These are phyloP conservation scores for Epichloe typhina DNA, from an alignment of 2,329 filamentous ascomycete species.

Conservation along the genomic window DNA sequence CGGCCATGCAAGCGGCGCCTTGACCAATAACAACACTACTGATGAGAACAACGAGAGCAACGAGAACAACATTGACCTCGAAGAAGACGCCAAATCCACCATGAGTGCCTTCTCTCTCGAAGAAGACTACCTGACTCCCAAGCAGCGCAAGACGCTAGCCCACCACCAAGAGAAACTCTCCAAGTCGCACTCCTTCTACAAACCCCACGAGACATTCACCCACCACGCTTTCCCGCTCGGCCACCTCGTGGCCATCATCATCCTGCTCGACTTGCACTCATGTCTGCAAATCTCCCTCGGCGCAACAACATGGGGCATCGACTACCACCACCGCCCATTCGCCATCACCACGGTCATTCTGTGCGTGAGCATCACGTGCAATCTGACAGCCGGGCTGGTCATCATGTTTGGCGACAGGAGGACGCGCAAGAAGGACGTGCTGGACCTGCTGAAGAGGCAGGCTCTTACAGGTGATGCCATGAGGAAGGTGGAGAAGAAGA, in stretches of 20 bases:
- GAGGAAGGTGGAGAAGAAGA: constrained; percentile 26
- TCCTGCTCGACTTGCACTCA: constrained; percentile 67
- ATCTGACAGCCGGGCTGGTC: constrained; percentile 61
- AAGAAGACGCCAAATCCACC: constrained; percentile 26
- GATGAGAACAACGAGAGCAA: constrained; percentile 9
- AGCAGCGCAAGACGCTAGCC: constrained; percentile 55
- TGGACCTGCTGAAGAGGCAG: constrained; percentile 64
- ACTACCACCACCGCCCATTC: constrained; percentile 53
- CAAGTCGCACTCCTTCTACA: constrained; percentile 79
- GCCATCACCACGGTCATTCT: constrained; percentile 73
- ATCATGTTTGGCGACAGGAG: constrained; percentile 65
- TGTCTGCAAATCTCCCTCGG: constrained; percentile 70
- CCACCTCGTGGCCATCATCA: constrained; percentile 63
- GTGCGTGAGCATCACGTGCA: constrained; percentile 63
- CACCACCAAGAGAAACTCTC: constrained; percentile 72
- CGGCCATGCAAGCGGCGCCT: constrained; percentile 26
- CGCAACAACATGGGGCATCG: constrained; percentile 65
- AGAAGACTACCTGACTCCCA: constrained; percentile 46
- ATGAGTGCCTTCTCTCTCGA: constrained; percentile 28
- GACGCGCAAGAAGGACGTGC: constrained; percentile 75
- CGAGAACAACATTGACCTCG: constrained; percentile 9
- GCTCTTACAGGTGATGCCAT: constrained; percentile 53
- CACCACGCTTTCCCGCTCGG: constrained; percentile 67
- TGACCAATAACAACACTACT: constrained; percentile 15
- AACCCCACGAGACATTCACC: constrained; percentile 72